These are phyloP conservation scores for Phalaenopsis aphrodite DNA, from an alignment of 106 monocot genomes.

Conservation along the genomic window DNA sequence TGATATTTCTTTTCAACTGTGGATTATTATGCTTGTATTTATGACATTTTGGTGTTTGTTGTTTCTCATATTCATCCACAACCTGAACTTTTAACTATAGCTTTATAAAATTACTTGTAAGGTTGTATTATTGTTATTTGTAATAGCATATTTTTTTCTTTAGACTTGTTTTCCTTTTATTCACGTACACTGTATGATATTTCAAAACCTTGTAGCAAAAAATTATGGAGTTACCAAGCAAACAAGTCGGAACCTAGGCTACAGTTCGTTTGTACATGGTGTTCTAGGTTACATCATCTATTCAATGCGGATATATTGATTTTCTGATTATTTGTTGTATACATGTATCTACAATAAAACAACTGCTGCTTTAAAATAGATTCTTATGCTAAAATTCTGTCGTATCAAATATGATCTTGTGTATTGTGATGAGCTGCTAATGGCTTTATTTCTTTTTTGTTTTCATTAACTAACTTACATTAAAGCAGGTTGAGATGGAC, in stretches of 20 bases:
- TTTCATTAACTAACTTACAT: neutral
- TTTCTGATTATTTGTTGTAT: neutral
- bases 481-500: neutral
- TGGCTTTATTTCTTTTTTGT: neutral
- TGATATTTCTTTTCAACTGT: too few relatives aligned
- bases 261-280: neutral
- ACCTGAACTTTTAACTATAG: too few relatives aligned
- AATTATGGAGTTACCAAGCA: neutral
- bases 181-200: neutral
- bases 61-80: too few relatives aligned
- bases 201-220: neutral
- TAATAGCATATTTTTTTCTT: neutral
- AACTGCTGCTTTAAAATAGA: neutral
- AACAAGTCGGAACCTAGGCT: neutral
- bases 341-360: neutral
- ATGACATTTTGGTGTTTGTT: too few relatives aligned
- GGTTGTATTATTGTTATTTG: neutral
- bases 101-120: too few relatives aligned
- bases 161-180: neutral
- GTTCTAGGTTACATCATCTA: neutral
- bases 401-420: neutral
- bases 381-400: neutral
- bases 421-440: neutral
- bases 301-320: neutral
- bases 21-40: too few relatives aligned